These are phyloP conservation scores for Eurotiales sp. DNA, from an alignment of 2,329 filamentous ascomycete species.

Conservation along the genomic window DNA sequence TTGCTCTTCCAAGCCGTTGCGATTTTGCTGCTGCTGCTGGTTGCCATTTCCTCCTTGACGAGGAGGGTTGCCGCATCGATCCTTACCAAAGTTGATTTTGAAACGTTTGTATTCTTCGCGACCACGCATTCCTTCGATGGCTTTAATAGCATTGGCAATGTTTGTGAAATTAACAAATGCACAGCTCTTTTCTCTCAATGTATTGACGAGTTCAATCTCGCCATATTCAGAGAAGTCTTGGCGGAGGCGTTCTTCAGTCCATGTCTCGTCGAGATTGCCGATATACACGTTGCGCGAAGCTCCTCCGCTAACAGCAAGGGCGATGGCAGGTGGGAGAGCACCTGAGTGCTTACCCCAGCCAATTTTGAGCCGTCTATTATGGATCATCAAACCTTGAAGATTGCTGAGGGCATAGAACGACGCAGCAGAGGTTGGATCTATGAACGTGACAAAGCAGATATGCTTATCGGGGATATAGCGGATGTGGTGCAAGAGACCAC, in stretches of 20 bases:
- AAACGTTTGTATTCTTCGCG: constrained; percentile 97
- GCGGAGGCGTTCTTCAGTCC: constrained; percentile 91
- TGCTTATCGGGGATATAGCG: constrained; percentile 99
- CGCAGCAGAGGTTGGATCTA: constrained; percentile 94
- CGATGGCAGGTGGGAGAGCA: constrained; percentile 90
- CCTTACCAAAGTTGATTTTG: constrained; percentile 99
- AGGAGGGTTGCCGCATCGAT: constrained; percentile 93
- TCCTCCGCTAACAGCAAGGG: constrained; percentile 89
- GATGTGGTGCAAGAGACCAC: constrained; percentile 93
- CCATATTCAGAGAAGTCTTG: constrained; percentile 97
- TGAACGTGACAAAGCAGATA: constrained; percentile 99
- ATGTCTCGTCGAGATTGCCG: constrained; percentile 93
- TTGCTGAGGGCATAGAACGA: constrained; percentile 98
- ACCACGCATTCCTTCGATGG: constrained; percentile 90
- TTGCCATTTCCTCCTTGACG: constrained; percentile 68
- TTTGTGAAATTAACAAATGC: constrained; percentile 99
- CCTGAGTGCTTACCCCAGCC: constrained; percentile 99
- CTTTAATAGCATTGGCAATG: constrained; percentile 99
- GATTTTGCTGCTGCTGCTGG: constrained; percentile 53
- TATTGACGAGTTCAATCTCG: constrained; percentile 96
- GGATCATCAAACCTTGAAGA: constrained; percentile 96
- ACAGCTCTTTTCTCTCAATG: constrained; percentile 96
- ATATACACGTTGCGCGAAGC: constrained; percentile 99
- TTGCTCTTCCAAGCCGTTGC: constrained; percentile 52
- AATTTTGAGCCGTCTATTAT: constrained; percentile 96